Evolutionary conservation across 768 basidiomycete genomes (phyloP).

Genomic region (Tylopilus sp.): DNA sequence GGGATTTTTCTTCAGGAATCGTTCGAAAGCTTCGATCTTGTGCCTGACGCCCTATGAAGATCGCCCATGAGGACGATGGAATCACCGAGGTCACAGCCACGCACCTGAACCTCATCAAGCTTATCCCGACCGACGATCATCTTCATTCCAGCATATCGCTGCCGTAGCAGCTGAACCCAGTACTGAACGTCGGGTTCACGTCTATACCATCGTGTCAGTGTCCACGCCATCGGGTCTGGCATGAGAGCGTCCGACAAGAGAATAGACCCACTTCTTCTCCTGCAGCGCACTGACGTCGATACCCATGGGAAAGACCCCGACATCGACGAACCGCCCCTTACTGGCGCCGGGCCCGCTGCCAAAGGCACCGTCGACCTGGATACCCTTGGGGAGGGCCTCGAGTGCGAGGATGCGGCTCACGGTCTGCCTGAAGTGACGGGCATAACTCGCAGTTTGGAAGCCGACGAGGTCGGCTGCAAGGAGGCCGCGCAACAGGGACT

Average conservation of each 20-base stretch:
- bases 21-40: slow-evolving; percentile 80
- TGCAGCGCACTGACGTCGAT: slow-evolving; percentile 73
- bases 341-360: slow-evolving; percentile 3
- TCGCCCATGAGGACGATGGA: neutral
- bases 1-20: slow-evolving; percentile 75
- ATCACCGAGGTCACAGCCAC: neutral
- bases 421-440: slow-evolving; percentile 82
- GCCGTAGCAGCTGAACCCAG: slow-evolving; percentile 76
- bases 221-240: neutral
- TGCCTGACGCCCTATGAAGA: slow-evolving; percentile 62
- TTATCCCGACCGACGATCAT: slow-evolving; percentile 87
- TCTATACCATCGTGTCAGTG: slow-evolving; percentile 34
- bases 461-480: slow-evolving; percentile 93
- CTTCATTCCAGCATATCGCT: slow-evolving; percentile 83
- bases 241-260: slow-evolving; percentile 3
- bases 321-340: slow-evolving; percentile 69
- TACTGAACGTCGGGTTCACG: slow-evolving; percentile 74
- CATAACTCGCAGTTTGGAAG: slow-evolving; percentile 85
- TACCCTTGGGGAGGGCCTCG: slow-evolving; percentile 81
- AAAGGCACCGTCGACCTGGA: slow-evolving; percentile 48
- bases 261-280: slow-evolving; percentile 53
- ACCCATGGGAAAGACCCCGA: slow-evolving; percentile 88
- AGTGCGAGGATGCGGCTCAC: slow-evolving; percentile 75
- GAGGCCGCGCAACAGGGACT: slow-evolving; percentile 77
- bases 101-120: slow-evolving; percentile 76